Evolutionary conservation across 2,329 filamentous ascomycete species (phyloP).

Genomic region (Fusarium scirpi): DNA sequence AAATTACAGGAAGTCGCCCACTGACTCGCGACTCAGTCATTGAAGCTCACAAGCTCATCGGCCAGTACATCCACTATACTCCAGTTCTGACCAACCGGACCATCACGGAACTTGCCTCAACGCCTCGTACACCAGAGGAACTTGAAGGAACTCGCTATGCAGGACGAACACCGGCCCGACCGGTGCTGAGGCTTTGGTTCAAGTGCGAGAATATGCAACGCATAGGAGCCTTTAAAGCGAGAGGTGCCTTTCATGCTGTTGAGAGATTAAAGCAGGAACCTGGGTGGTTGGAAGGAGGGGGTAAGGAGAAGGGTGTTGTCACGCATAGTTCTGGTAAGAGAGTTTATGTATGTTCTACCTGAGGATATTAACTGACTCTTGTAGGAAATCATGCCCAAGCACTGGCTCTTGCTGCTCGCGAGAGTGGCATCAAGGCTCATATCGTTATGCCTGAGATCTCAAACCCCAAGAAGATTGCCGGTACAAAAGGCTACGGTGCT

Average conservation of each 20-base stretch:
- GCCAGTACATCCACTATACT: constrained; percentile 82
- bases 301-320: constrained; percentile 77
- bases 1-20: constrained; percentile 67
- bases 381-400: constrained; percentile 95
- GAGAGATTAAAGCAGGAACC: constrained; percentile 73
- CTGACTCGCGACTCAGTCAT: constrained; percentile 79
- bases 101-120: constrained; percentile 79
- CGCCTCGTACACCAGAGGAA: constrained; percentile 67
- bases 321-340: constrained; percentile 88
- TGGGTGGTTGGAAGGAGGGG: constrained; percentile 70
- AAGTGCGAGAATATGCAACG: constrained; percentile 96
- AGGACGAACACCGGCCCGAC: constrained; percentile 68
- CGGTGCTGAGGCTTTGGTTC: constrained; percentile 83
- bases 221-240: constrained; percentile 91
- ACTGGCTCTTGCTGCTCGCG: constrained; percentile 83
- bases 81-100: constrained; percentile 85
- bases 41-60: constrained; percentile 78
- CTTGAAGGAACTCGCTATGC: constrained; percentile 68
- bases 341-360: neutral
- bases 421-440: constrained; percentile 79
- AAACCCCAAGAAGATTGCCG: constrained; percentile 87
- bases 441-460: constrained; percentile 94
- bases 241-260: constrained; percentile 90
- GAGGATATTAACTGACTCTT: neutral
- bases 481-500: constrained; percentile 82